Conservation (phyloP, 1,284 basidiomycete species). For the Rhizoctonia solani region DNA sequence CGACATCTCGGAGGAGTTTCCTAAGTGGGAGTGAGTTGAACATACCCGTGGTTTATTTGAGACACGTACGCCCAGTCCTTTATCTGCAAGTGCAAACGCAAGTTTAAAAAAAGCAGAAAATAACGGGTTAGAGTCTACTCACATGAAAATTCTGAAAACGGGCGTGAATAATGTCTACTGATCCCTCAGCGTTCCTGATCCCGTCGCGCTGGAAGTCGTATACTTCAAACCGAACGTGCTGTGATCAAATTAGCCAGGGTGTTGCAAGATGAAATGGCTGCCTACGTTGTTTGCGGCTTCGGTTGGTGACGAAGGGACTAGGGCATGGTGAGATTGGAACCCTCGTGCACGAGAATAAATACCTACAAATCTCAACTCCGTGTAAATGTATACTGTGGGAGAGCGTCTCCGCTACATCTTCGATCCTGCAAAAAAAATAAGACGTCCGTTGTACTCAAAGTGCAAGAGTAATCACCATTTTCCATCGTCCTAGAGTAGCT, state of each 20-base stretch:
- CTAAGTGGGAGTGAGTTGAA: not conserved
- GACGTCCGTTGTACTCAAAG: not conserved
- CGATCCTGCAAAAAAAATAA: conserved; percentile 7
- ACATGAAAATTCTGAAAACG: conserved; percentile 34
- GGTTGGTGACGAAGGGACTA: conserved; percentile 12
- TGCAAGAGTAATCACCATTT: conserved; percentile 11
- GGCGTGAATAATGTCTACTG: conserved; percentile 21
- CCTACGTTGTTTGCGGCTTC: not conserved
- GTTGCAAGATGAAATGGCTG: not conserved
- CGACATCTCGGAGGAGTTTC: not conserved
- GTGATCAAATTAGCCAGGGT: not conserved
- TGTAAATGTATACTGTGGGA: not conserved
- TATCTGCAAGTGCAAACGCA: conserved; percentile 30
- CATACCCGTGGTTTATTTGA: not conserved
- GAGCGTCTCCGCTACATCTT: conserved; percentile 8
- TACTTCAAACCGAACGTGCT: not conserved
- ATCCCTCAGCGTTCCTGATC: not conserved
- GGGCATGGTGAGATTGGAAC: not conserved
- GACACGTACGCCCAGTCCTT: conserved; percentile 17
- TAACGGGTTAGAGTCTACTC: not conserved
- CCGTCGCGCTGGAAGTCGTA: conserved; percentile 28
- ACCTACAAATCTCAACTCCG: conserved; percentile 21
- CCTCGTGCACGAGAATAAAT: not conserved
- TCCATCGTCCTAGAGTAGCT: conserved; percentile 1
- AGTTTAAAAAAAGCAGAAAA: not conserved